phyloP scores from a whole-genome alignment of 305 asterid genomes.

The Fraxinus platypoda region DNA sequence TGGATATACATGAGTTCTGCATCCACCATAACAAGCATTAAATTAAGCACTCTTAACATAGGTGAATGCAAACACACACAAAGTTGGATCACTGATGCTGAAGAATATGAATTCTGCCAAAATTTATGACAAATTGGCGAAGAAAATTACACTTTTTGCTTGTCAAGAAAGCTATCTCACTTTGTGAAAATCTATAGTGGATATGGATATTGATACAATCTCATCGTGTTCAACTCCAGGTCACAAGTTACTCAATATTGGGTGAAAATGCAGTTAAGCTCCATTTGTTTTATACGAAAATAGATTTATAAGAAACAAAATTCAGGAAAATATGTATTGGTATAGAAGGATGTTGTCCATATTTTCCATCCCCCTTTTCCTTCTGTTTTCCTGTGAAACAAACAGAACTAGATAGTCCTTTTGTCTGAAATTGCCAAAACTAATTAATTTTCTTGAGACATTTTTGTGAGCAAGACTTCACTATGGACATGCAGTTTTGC shows the following conservation, averaged over 20 bases:
- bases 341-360: neutral
- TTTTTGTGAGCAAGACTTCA: neutral
- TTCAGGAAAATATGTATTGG: neutral
- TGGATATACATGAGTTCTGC: constrained; percentile 44
- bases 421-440: neutral
- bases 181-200: neutral
- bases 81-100: neutral
- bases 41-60: neutral
- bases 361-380: neutral
- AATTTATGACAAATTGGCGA: neutral
- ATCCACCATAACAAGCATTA: constrained; percentile 12
- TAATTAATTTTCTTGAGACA: neutral
- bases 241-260: neutral
- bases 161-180: neutral
- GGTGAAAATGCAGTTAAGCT: neutral
- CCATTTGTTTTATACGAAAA: neutral
- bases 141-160: neutral
- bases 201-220: neutral
- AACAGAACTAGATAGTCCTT: neutral
- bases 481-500: neutral
- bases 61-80: neutral
- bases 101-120: neutral
- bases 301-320: neutral
- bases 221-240: neutral
- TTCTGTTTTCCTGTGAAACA: neutral